Evolutionary conservation across 768 basidiomycete genomes (phyloP).

Genomic region (Lentinula detonsa): DNA sequence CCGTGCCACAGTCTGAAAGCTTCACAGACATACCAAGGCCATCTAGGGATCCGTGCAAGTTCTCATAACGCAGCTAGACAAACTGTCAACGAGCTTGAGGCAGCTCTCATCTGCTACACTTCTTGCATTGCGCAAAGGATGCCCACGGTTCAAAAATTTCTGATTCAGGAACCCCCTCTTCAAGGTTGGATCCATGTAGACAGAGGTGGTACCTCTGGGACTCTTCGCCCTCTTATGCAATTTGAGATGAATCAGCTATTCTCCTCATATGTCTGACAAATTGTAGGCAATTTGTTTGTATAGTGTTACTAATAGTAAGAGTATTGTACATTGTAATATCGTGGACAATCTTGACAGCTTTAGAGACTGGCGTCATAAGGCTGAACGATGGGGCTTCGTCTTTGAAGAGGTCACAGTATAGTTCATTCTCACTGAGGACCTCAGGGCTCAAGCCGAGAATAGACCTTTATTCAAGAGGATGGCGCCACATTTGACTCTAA

Average conservation of each 20-base stretch:
- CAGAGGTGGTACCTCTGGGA: not conserved
- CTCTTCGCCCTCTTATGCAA: not conserved
- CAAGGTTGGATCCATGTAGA: not conserved
- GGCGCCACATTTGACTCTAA: no score
- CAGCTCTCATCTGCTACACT: not conserved
- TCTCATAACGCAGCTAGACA: not conserved
- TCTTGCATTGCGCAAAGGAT: not conserved
- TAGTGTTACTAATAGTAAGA: no score
- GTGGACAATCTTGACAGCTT: no score
- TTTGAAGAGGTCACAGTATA: no score
- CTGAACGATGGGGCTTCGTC: no score
- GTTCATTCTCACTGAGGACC: no score
- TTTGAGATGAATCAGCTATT: not conserved
- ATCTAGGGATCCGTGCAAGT: not conserved
- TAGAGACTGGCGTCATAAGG: no score
- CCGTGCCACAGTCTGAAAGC: not conserved
- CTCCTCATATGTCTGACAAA: not conserved
- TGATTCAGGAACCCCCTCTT: not conserved
- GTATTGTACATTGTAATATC: no score
- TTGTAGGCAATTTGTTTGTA: not conserved
- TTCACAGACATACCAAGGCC: not conserved
- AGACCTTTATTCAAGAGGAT: no score
- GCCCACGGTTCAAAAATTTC: not conserved
- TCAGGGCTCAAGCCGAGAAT: no score
- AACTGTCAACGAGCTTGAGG: not conserved